Percentiles rank a stretch among this genome's conserved stretches.
phyloP scores from a whole-genome alignment of 768 basidiomycete species.

The Tricholoma furcatifolium region DNA sequence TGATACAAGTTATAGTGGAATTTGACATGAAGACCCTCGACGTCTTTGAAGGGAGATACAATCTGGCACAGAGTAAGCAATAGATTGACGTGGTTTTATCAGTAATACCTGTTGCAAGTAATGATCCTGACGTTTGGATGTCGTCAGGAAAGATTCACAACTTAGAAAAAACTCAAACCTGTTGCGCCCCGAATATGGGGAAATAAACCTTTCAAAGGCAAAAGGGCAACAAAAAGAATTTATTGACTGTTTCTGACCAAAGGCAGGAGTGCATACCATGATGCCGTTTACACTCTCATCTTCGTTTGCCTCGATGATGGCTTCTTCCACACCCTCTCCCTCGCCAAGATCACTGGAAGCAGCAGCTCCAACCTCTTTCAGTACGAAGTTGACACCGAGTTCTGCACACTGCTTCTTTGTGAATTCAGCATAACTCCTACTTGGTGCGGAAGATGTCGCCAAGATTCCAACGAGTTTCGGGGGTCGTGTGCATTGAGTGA shows the following conservation, averaged over 20 bases:
- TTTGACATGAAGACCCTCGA: constrained; percentile 95
- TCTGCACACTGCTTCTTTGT: constrained; percentile 88
- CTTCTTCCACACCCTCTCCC: constrained; percentile 93
- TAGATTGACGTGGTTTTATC: background rate
- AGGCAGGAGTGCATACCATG: constrained; percentile 62
- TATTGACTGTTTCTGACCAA: constrained; percentile 1
- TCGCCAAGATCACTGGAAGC: constrained; percentile 56
- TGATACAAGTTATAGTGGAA: constrained; percentile 95
- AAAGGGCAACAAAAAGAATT: constrained; percentile 2
- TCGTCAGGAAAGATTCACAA: constrained; percentile 2
- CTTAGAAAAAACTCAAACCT: constrained; percentile 46
- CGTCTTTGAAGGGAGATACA: constrained; percentile 95
- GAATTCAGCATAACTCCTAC: constrained; percentile 84
- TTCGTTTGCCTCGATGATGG: constrained; percentile 93
- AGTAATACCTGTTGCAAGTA: constrained; percentile 85
- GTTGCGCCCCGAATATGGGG: constrained; percentile 89
- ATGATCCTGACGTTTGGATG: constrained; percentile 63
- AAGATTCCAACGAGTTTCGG: constrained; percentile 92
- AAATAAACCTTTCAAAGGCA: constrained; percentile 74
- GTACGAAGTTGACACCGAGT: constrained; percentile 83
- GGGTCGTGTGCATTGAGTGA: constrained; percentile 33
- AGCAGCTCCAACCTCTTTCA: constrained; percentile 70
- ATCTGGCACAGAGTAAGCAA: constrained; percentile 44
- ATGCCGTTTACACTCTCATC: constrained; percentile 86
- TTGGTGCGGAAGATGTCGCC: constrained; percentile 78